Base-by-base conservation (phyloP, 2,329 filamentous ascomycete species). In the Fusarium acutatum region DNA sequence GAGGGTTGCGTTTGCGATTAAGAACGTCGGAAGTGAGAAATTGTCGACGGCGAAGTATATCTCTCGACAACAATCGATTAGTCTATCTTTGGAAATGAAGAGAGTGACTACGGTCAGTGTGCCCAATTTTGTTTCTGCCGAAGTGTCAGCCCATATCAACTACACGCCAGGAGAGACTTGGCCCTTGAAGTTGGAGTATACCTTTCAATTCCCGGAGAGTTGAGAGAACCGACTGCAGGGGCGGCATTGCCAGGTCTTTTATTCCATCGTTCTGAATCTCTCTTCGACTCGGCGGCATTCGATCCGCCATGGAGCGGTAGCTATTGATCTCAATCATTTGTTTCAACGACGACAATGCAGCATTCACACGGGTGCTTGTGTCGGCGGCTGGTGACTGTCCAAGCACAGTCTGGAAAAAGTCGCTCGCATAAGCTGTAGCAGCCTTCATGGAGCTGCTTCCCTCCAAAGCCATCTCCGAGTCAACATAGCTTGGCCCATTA, bases 241-340 rank as follows among this genome's bases (percentile, higher is more conserved):
- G 50, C 7, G 50, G 50, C 35, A 54, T 54, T 30, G 24, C 4
- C 15, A 54, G 20, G n/a, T 40, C 26, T 14, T 10, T n/a, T 7
- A 54, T n/a, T 7, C 35, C 50, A 54, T 54, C 26, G 1, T 28
- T 30, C 2, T 30, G 35, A 6, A 0, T n/a, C 14, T 54, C 24
- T n/a, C 35, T 5, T 38, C 24, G 35, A 18, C 18, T n/a, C 2
- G 35, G 7, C 3, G 24, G 15, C 4, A 18, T n/a, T 6, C 50
- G 35, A 14, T 54, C 50, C 0, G 1, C 50, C 10, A 40, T 13
- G 6, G 35, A 30, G 3, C 50, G 11, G 14, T 54, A 54, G 7
- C 50, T 54, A 18, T 40, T 54, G 2, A 54, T n/a, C 35, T 54
- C 50, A 10, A 54, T 54, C 50, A 54, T 38, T 13, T 54, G 50